Conservation (phyloP, 139 green algal genomes). For the Auxenochlorella protothecoides region DNA sequence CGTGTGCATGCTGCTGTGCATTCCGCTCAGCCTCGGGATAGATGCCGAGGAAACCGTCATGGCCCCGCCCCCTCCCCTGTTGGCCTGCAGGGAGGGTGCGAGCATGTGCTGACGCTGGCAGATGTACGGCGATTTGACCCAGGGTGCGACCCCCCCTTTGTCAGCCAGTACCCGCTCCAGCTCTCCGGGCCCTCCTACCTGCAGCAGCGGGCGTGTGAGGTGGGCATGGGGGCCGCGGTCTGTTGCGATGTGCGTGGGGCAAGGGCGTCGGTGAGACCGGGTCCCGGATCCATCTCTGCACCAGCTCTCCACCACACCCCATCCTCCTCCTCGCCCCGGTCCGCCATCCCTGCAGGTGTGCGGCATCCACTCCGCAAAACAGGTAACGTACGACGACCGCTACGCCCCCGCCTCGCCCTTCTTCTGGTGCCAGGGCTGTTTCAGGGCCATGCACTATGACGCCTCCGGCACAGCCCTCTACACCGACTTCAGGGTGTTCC, state of each 20-base stretch:
- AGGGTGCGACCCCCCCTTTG: slow-evolving; percentile 19
- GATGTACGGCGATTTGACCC: slow-evolving; percentile 40
- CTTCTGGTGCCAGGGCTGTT: slow-evolving; percentile 52
- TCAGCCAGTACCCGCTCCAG: slow-evolving; percentile 26
- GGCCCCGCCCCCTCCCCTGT: neutral
- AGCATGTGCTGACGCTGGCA: slow-evolving; percentile 45
- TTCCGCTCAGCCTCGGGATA: neutral
- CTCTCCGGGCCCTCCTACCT: neutral
- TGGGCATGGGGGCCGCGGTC: slow-evolving; percentile 18
- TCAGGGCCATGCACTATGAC: slow-evolving; percentile 41
- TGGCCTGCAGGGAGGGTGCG: slow-evolving; percentile 40
- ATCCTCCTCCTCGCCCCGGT: neutral
- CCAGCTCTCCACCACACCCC: neutral
- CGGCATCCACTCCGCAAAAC: slow-evolving; percentile 5
- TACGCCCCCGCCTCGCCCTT: slow-evolving; percentile 33
- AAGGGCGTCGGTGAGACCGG: neutral
- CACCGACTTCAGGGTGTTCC: slow-evolving; percentile 21
- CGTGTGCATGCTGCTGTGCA: neutral
- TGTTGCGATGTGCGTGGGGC: neutral
- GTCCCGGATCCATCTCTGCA: too few relatives aligned
- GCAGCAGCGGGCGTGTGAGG: slow-evolving; percentile 27
- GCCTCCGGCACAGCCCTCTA: slow-evolving; percentile 10
- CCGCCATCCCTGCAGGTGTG: slow-evolving; percentile 2
- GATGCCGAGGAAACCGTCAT: neutral
- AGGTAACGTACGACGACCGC: slow-evolving; percentile 49